Conservation (phyloP, 1,284 basidiomycete genomes). For the Butyriboletus appendiculatus region DNA sequence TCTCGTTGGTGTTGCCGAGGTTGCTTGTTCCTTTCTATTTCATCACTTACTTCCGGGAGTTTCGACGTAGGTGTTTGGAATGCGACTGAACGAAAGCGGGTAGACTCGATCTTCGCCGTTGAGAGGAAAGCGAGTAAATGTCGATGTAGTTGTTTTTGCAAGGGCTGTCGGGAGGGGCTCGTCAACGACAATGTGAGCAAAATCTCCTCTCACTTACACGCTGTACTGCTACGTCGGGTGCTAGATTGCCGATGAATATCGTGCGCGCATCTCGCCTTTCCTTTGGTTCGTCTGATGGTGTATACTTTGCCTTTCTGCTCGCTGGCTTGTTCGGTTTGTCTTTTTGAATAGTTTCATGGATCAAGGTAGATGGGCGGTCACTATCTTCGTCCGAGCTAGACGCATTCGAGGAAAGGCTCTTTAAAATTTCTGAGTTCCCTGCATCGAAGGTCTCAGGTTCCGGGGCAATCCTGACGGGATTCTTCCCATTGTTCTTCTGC, state of each 20-base stretch:
- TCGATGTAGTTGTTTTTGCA: slow-evolving; percentile 67
- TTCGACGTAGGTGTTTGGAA: slow-evolving; percentile 79
- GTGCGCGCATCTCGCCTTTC: slow-evolving; percentile 79
- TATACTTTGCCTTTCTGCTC: slow-evolving; percentile 41
- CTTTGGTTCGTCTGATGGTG: slow-evolving; percentile 67
- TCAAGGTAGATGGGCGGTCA: slow-evolving; percentile 17
- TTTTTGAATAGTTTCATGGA: slow-evolving; percentile 40
- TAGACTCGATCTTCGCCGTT: slow-evolving; percentile 80
- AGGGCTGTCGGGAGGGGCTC: slow-evolving; percentile 40
- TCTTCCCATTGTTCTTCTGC: slow-evolving; percentile 23
- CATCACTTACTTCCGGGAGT: slow-evolving; percentile 46
- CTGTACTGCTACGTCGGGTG: slow-evolving; percentile 73
- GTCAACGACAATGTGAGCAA: slow-evolving; percentile 1
- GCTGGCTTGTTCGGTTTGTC: slow-evolving; percentile 11
- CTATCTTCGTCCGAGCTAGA: slow-evolving; percentile 18
- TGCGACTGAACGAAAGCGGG: slow-evolving; percentile 89
- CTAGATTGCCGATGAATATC: slow-evolving; percentile 92
- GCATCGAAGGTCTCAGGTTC: slow-evolving; percentile 32
- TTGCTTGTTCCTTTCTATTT: slow-evolving; percentile 35
- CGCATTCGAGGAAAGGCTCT: background rate
- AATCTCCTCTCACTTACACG: slow-evolving; percentile 51
- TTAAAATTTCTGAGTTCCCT: slow-evolving; percentile 21
- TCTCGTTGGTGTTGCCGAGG: slow-evolving; percentile 55
- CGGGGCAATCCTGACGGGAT: slow-evolving; percentile 9
- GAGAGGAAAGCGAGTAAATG: slow-evolving; percentile 74